Evolutionary conservation across 345 rosid genomes (phyloP).

Genomic region (Citrus hindsii): DNA sequence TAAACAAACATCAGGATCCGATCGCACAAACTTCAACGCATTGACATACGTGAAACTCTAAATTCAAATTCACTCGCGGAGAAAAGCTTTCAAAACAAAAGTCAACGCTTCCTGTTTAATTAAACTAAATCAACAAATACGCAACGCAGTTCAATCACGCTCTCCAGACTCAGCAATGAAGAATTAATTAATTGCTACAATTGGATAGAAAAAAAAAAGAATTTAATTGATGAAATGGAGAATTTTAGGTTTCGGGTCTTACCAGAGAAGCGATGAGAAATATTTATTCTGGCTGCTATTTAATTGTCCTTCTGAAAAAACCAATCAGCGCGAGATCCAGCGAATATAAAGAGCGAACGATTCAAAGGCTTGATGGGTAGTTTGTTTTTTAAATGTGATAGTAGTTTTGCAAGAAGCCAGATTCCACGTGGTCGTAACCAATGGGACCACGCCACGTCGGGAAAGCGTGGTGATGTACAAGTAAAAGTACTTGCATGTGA

Average conservation of each 20-base stretch:
- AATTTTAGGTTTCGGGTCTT: background rate
- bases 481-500: no score
- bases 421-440: background rate
- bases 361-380: constrained; percentile 14
- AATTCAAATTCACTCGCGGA: background rate
- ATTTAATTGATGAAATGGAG: background rate
- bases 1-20: background rate
- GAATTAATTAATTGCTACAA: background rate
- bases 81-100: background rate
- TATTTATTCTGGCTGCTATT: background rate
- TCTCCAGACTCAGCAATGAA: background rate
- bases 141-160: background rate
- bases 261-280: background rate
- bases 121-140: background rate
- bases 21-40: background rate
- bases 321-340: constrained; percentile 12
- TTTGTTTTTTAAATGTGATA: background rate
- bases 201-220: background rate
- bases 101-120: no score
- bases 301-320: background rate
- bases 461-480: background rate
- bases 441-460: constrained; percentile 17
- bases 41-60: background rate
- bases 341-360: constrained; percentile 20
- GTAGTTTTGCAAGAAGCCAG: background rate